Conservation (phyloP, 352 stramenopile species). For the Phytophthora sojae region DNA sequence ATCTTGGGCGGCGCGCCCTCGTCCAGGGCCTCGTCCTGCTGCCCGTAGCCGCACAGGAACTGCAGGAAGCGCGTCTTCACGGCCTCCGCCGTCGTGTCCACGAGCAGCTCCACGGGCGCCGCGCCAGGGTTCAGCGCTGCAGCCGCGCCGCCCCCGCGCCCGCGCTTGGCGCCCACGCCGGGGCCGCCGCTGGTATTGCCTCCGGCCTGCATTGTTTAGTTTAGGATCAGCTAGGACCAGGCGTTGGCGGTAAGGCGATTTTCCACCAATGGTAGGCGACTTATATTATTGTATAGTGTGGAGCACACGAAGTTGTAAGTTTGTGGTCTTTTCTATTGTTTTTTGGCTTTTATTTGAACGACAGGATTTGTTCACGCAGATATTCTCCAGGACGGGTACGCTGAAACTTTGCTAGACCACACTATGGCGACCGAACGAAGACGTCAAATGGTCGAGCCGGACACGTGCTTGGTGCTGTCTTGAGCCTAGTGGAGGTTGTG, state of each 20-base stretch:
- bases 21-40: slow-evolving; percentile 39
- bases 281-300: neutral
- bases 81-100: slow-evolving; percentile 80
- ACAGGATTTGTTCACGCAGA: too few relatives aligned
- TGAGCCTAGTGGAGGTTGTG: too few relatives aligned
- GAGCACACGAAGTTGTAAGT: neutral
- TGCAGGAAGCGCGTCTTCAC: slow-evolving; percentile 88
- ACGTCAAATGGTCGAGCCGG: too few relatives aligned
- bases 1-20: slow-evolving; percentile 39
- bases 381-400: too few relatives aligned
- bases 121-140: slow-evolving; percentile 47
- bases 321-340: too few relatives aligned
- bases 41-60: slow-evolving; percentile 81
- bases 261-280: too few relatives aligned
- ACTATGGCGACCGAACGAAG: too few relatives aligned
- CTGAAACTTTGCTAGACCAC: too few relatives aligned
- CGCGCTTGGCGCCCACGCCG: slow-evolving; percentile 46
- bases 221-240: neutral
- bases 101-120: slow-evolving; percentile 60
- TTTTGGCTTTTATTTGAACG: too few relatives aligned
- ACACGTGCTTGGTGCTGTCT: too few relatives aligned
- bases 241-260: too few relatives aligned
- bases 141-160: slow-evolving; percentile 34
- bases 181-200: slow-evolving; percentile 8
- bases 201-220: slow-evolving; percentile 29